phyloP scores from a whole-genome alignment of 2,329 filamentous ascomycete genomes.

The Penicillium sp. region DNA sequence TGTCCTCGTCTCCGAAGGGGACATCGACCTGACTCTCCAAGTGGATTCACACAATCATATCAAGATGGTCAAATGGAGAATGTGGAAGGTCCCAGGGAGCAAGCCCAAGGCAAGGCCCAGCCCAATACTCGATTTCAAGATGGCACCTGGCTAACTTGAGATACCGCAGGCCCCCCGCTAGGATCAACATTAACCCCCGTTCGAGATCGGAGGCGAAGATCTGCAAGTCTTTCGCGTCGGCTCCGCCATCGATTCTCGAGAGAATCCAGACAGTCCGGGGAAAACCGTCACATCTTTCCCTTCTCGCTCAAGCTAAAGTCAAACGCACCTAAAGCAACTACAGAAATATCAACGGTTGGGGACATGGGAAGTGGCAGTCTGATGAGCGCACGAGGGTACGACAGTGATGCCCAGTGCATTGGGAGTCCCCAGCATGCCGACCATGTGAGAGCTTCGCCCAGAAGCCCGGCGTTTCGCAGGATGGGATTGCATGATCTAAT shows the following conservation, averaged over 20 bases:
- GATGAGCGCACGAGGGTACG: conserved; percentile 41
- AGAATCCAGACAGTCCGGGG: conserved; percentile 25
- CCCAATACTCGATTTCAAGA: neutral
- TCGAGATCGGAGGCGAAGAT: conserved; percentile 12
- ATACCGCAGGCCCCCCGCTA: neutral
- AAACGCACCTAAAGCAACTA: conserved; percentile 8
- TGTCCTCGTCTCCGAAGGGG: conserved; percentile 28
- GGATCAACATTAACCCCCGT: conserved; percentile 2
- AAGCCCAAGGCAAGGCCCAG: conserved; percentile 13
- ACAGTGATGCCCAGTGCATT: conserved; percentile 44
- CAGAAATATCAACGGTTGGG: conserved; percentile 11
- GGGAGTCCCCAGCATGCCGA: conserved; percentile 31
- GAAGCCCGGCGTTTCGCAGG: conserved; percentile 4
- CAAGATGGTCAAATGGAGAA: conserved; percentile 3
- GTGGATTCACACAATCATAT: conserved; percentile 12
- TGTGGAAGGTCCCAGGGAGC: conserved; percentile 1
- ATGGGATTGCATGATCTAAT: conserved; percentile 21
- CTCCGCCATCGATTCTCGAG: conserved; percentile 36
- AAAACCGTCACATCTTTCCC: conserved; percentile 19
- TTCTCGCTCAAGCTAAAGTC: conserved; percentile 19
- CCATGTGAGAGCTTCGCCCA: conserved; percentile 7
- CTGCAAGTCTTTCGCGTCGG: conserved; percentile 27
- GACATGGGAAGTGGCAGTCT: conserved; percentile 36
- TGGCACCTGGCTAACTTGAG: neutral
- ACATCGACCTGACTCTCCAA: conserved; percentile 16